Evolutionary conservation across 208 protist species (phyloP).

Genomic region (Endotrypanum monterogeii): DNA sequence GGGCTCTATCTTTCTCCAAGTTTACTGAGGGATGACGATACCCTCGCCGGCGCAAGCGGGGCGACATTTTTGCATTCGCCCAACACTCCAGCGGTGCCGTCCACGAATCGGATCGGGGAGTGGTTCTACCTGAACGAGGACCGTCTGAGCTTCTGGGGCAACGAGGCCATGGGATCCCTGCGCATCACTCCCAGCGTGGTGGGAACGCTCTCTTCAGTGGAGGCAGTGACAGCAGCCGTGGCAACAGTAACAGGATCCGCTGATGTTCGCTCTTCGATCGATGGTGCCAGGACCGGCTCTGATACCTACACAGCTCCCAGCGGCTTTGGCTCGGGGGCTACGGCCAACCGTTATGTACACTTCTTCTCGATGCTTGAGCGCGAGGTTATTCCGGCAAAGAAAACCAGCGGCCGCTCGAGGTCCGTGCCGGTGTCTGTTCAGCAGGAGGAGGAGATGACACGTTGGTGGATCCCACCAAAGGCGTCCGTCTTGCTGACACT

Average conservation of each 20-base stretch:
- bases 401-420: slow-evolving; percentile 29
- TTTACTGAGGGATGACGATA: neutral
- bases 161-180: neutral
- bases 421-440: slow-evolving; percentile 24
- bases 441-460: slow-evolving; percentile 66
- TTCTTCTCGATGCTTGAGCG: slow-evolving; percentile 77
- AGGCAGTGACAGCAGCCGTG: neutral
- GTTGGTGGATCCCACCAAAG: slow-evolving; percentile 82
- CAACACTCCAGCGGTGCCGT: neutral
- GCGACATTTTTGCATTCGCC: neutral
- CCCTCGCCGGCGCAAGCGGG: neutral
- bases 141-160: slow-evolving; percentile 17
- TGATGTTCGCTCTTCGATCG: neutral
- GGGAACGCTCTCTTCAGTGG: neutral
- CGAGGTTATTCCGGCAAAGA: slow-evolving; percentile 57
- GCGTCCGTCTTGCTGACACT: slow-evolving; percentile 68
- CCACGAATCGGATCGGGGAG: slow-evolving; percentile 27
- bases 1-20: neutral
- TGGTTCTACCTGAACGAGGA: slow-evolving; percentile 38
- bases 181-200: neutral
- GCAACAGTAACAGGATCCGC: neutral
- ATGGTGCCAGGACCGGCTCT: neutral
- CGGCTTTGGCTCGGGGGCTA: neutral
- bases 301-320: neutral
- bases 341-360: slow-evolving; percentile 45